Percentiles rank a stretch among this genome's conserved stretches.
phyloP scores from a whole-genome alignment of 257 asterid species.

The Solanum bukasovii region DNA sequence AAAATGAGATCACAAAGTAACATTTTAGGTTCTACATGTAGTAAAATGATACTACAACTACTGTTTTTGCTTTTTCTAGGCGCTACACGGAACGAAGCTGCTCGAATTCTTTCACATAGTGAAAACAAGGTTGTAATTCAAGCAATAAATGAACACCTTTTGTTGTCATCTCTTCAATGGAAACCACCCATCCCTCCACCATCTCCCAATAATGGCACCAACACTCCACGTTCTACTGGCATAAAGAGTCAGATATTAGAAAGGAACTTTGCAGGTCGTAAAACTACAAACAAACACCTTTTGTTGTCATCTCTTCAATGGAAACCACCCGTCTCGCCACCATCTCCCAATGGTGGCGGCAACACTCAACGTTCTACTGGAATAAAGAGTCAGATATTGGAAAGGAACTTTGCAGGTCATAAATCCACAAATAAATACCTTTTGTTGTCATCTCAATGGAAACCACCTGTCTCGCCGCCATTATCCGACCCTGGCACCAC shows the following conservation, averaged over 20 bases:
- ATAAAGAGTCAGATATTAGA: neutral
- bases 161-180: slow-evolving; percentile 16
- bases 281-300: too few species aligned
- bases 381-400: too few species aligned
- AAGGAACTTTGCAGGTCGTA: too few species aligned
- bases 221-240: neutral
- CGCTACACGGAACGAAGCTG: neutral
- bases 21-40: neutral
- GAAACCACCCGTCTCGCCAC: too few species aligned
- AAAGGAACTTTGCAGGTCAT: neutral
- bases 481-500: neutral
- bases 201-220: slow-evolving; percentile 15
- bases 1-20: neutral
- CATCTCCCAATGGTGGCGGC: too few species aligned
- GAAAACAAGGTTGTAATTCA: neutral
- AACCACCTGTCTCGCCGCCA: neutral
- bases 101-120: neutral
- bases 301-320: too few species aligned
- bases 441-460: slow-evolving; percentile 8
- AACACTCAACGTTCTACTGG: too few species aligned
- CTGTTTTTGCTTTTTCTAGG: neutral
- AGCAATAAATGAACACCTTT: neutral
- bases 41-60: neutral
- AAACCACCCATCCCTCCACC: slow-evolving; percentile 14
- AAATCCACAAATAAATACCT: neutral